Evolutionary conservation across 495 filamentous ascomycete species (phyloP).

Genomic region (Margaritispora aquatica): DNA sequence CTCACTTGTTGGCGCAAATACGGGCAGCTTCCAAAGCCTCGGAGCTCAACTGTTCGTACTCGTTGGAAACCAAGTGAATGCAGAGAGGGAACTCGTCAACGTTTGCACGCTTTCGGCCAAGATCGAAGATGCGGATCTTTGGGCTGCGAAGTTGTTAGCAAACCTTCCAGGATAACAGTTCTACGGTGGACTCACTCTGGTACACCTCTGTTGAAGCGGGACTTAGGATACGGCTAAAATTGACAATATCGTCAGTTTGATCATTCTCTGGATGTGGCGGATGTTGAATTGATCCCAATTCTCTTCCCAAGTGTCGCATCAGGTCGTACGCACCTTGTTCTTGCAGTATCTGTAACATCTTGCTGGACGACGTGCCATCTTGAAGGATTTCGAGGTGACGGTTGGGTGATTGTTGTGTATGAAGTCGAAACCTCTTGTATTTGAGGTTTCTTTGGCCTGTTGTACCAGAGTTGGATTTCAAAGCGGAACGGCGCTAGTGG

Average conservation of each 20-base stretch:
- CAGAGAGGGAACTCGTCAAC: slow-evolving; percentile 98
- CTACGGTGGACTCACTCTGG: slow-evolving; percentile 48
- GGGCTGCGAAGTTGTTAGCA: neutral
- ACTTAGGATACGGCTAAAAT: slow-evolving; percentile 91
- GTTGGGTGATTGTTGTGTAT: slow-evolving; percentile 33
- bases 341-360: slow-evolving; percentile 99
- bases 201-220: slow-evolving; percentile 99
- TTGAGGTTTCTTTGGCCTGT: neutral
- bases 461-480: slow-evolving; percentile 3
- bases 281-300: neutral
- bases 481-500: slow-evolving; percentile 7
- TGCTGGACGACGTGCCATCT: slow-evolving; percentile 97
- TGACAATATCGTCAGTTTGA: slow-evolving; percentile 7
- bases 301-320: neutral
- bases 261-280: neutral
- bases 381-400: slow-evolving; percentile 58
- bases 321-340: slow-evolving; percentile 79
- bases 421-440: slow-evolving; percentile 1
- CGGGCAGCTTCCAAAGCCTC: slow-evolving; percentile 98
- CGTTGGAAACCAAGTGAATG: slow-evolving; percentile 99
- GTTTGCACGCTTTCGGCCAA: slow-evolving; percentile 95
- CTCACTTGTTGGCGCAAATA: slow-evolving; percentile 97
- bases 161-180: neutral
- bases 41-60: slow-evolving; percentile 97
- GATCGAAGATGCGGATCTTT: slow-evolving; percentile 81